Evolutionary conservation across 768 basidiomycete species (phyloP).

Genomic region (Tephrocybe sp.): DNA sequence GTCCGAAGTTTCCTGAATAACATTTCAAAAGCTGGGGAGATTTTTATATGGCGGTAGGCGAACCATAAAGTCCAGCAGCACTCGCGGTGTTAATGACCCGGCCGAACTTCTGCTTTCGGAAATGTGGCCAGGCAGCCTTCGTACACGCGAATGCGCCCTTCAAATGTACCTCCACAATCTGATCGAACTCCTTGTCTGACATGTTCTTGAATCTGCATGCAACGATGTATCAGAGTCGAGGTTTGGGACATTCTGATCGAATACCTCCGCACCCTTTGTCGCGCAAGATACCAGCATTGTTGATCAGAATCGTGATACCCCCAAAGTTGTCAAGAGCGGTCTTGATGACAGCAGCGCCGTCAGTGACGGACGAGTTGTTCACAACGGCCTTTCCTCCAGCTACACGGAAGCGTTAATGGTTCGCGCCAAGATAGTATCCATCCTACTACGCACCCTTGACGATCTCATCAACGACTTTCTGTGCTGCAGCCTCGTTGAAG

Average conservation of each 20-base stretch:
- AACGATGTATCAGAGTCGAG: not conserved
- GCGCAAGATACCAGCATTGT: conserved; percentile 91
- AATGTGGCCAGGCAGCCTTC: conserved; percentile 94
- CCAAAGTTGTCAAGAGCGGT: conserved; percentile 86
- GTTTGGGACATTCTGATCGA: not conserved
- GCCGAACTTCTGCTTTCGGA: conserved; percentile 93
- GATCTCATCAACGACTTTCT: conserved; percentile 91
- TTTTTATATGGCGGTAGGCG: conserved; percentile 17
- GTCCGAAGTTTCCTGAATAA: conserved; percentile 85
- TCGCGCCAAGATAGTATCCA: conserved; percentile 2
- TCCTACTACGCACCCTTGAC: conserved; percentile 53
- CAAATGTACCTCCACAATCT: conserved; percentile 84
- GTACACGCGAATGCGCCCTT: conserved; percentile 92
- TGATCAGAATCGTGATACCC: conserved; percentile 80
- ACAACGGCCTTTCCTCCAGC: conserved; percentile 87
- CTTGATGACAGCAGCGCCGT: conserved; percentile 84
- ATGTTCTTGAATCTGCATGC: conserved; percentile 87
- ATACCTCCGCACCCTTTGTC: conserved; percentile 60
- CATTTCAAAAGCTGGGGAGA: too few species aligned
- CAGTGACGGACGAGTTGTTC: conserved; percentile 83
- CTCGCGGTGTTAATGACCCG: conserved; percentile 93
- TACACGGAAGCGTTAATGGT: conserved; percentile 26
- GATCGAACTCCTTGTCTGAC: conserved; percentile 92
- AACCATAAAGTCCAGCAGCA: conserved; percentile 91
- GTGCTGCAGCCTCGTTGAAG: conserved; percentile 82